Conservation (phyloP, 139 green algal species). For the Chlamydomonas sp. region DNA sequence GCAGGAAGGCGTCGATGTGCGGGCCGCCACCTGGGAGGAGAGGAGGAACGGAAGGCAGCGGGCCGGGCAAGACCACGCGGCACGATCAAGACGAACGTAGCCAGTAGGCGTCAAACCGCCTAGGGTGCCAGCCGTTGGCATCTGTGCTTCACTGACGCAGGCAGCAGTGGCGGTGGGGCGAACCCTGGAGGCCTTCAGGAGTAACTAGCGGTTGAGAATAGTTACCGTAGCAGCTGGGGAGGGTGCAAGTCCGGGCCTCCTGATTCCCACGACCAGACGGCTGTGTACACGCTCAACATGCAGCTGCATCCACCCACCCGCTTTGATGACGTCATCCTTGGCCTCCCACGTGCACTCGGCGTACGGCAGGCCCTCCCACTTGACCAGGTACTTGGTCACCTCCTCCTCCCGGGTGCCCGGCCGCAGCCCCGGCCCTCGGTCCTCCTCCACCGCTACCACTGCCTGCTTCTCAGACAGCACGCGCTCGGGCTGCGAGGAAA, state of each 20-base stretch:
- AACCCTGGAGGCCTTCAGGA: no score
- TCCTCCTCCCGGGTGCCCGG: neutral
- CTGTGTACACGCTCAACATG: neutral
- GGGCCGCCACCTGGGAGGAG: constrained; percentile 8
- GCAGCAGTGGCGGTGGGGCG: no score
- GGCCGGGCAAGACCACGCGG: no score
- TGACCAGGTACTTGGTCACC: constrained; percentile 78
- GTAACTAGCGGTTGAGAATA: no score
- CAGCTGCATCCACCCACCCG: constrained; percentile 6
- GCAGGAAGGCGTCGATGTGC: constrained; percentile 53
- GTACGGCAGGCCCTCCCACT: constrained; percentile 96
- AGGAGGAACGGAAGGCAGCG: no score
- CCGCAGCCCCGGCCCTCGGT: constrained; percentile 29
- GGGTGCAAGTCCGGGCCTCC: no score
- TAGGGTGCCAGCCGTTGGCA: no score
- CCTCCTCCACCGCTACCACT: constrained; percentile 27
- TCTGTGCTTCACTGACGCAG: no score
- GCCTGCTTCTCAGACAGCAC: constrained; percentile 60
- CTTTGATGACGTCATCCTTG: constrained; percentile 44
- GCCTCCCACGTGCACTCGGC: constrained; percentile 91
- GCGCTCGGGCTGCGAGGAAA: constrained; percentile 65
- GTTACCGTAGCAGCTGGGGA: no score
- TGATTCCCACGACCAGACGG: no score
- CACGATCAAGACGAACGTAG: no score
- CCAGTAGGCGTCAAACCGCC: no score